Evolutionary conservation across 352 stramenopile genomes (phyloP).

Genomic region (Thraustotheca clavata): DNA sequence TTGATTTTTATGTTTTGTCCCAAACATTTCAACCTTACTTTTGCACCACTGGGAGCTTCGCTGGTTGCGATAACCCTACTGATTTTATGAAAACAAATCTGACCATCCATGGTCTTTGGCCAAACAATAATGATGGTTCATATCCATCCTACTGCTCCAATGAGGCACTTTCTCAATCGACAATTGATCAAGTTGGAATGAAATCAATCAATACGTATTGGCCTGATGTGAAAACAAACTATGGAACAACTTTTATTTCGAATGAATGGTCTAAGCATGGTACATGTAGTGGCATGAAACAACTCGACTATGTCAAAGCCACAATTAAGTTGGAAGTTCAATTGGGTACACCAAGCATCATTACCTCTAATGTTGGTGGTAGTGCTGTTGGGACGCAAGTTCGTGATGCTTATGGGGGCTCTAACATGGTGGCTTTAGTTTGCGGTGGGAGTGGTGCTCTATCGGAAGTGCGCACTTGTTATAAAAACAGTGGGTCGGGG

Average conservation of each 20-base stretch:
- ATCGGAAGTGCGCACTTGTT: slow-evolving; percentile 73
- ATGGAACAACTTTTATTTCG: slow-evolving; percentile 68
- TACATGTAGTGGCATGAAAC: slow-evolving; percentile 84
- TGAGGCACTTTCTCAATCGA: neutral
- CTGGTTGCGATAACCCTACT: slow-evolving; percentile 53
- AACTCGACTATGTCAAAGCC: slow-evolving; percentile 78
- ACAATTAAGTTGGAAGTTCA: slow-evolving; percentile 57
- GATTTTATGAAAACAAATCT: slow-evolving; percentile 74
- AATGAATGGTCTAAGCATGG: slow-evolving; percentile 93
- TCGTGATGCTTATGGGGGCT: slow-evolving; percentile 29
- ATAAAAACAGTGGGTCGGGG: slow-evolving; percentile 32
- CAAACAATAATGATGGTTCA: slow-evolving; percentile 47
- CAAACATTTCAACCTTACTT: slow-evolving; percentile 87
- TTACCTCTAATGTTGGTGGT: slow-evolving; percentile 50
- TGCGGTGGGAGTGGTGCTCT: slow-evolving; percentile 33
- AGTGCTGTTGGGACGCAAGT: slow-evolving; percentile 34
- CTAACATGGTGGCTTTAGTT: slow-evolving; percentile 23
- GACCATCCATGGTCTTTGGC: slow-evolving; percentile 87
- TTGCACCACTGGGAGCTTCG: slow-evolving; percentile 64
- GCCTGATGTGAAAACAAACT: slow-evolving; percentile 77
- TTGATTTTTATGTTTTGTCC: slow-evolving; percentile 86
- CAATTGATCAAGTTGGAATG: slow-evolving; percentile 59
- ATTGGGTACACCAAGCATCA: slow-evolving; percentile 42
- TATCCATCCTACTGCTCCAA: slow-evolving; percentile 33
- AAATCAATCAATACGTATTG: slow-evolving; percentile 66